Evolutionary conservation across 192 early-diverging fungal species (phyloP).

Genomic region (Thamnidium elegans): DNA sequence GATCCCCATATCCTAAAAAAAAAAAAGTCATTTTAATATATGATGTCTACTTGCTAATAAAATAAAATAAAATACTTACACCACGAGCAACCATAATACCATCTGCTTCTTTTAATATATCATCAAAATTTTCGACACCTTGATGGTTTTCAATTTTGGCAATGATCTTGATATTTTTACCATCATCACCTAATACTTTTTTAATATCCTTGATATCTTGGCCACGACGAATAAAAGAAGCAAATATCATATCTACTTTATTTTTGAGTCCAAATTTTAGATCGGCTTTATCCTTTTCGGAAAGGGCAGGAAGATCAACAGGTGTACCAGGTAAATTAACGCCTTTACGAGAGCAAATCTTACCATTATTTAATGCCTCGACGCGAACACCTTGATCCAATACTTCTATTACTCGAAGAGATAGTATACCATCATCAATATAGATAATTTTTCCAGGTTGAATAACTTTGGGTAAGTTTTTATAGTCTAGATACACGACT

Average conservation of each 20-base stretch:
- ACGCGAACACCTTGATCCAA: conserved; percentile 52
- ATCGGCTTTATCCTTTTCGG: conserved; percentile 85
- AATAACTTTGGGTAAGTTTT: conserved; percentile 67
- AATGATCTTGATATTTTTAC: conserved; percentile 88
- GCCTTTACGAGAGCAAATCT: conserved; percentile 83
- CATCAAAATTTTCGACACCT: conserved; percentile 92
- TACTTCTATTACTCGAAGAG: conserved; percentile 81
- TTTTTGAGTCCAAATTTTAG: conserved; percentile 87
- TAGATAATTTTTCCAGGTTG: conserved; percentile 64
- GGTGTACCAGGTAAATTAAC: conserved; percentile 84
- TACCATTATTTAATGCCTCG: conserved; percentile 71
- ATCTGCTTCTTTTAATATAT: conserved; percentile 85
- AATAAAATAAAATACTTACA: too few species aligned
- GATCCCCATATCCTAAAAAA: conserved; percentile 71
- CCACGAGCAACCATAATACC: conserved; percentile 96
- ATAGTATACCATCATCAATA: conserved; percentile 92
- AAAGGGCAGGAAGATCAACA: conserved; percentile 87
- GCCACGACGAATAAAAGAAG: conserved; percentile 88
- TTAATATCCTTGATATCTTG: conserved; percentile 87
- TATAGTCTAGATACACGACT: conserved; percentile 72
- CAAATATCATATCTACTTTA: conserved; percentile 88
- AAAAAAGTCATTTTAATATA: too few species aligned
- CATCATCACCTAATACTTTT: conserved; percentile 67
- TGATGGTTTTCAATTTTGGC: conserved; percentile 94
- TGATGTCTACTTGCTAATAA: too few species aligned